Base-by-base conservation (phyloP, 1,284 basidiomycete genomes). In the Xanthoconium separans region DNA sequence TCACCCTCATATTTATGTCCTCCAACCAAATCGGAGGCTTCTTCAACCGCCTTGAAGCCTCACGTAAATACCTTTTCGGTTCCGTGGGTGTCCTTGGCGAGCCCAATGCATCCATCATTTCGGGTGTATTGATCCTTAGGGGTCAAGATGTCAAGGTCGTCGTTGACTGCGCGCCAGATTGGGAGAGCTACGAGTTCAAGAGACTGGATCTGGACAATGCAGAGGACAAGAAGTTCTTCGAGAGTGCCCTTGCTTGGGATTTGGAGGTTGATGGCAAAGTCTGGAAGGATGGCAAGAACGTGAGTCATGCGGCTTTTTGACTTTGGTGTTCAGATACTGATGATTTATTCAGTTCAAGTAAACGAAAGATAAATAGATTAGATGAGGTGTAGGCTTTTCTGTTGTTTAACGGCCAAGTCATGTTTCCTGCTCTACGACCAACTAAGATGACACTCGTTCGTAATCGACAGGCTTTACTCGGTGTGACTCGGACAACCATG, bases 11-110 rank as follows among this genome's bases (percentile, higher is more conserved):
- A 53, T 97, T 94, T 83, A 97, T 93, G 94, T 95, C 91, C 53
- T 84, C 87, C 64, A 90, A 91, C 77, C 88, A 89, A 75, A 88
- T 98, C 68, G 84, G 84, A 57, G 96, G 96, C 29, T 94, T 97
- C 86, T 98, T 96, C 84, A 90, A 93, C 79, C 93, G 96, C 61
- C 85, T 98, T 16, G 95, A 97, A 78, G 94, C 85, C 27, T 93
- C 93, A 41, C 87, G 94, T 73, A 96, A 97, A 74, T 94, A 95
- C 82, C 83, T 96, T 63, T 97, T 98, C 74, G 95, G 89, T 37
- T 96, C 93, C 40, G 74, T 94, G 49, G 93, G 93, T 74, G 96
- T 98, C 29, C 87, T 95, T 57, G 95, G 95, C 66, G 77, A 79
- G 71, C 63, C 80, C 73, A 93, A 93, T 77, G 79, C 89, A 73